Evolutionary conservation across 1,139 yeast genomes (phyloP).

Genomic region (Geotrichum bryndzae): DNA sequence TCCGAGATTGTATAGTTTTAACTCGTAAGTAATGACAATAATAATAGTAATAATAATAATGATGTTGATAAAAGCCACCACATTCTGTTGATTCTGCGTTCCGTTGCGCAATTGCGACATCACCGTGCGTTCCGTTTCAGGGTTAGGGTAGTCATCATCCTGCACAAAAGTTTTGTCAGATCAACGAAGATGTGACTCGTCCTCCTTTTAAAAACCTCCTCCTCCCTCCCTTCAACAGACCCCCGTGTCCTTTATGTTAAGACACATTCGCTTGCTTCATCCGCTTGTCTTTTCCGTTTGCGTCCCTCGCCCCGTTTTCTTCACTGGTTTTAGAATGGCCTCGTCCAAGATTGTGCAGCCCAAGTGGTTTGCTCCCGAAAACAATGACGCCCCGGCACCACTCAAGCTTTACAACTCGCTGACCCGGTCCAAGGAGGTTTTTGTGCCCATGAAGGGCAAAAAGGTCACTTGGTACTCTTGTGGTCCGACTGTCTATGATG

Average conservation of each 20-base stretch:
- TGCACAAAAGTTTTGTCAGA: neutral
- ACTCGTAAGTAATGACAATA: too few species aligned
- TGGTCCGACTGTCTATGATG: slow-evolving; percentile 98
- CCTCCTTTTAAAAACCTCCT: neutral
- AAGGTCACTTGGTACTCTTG: slow-evolving; percentile 93
- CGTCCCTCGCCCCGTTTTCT: neutral
- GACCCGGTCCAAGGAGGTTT: slow-evolving; percentile 73
- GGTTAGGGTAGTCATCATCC: neutral
- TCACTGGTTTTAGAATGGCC: neutral
- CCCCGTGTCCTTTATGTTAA: slow-evolving; percentile 1
- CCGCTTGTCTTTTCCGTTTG: neutral
- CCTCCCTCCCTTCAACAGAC: neutral
- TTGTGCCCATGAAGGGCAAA: slow-evolving; percentile 54
- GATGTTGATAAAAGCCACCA: neutral
- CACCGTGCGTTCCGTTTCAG: neutral
- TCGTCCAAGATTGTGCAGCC: slow-evolving; percentile 34
- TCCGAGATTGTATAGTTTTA: too few species aligned
- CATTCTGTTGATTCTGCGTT: neutral
- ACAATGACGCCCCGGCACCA: slow-evolving; percentile 23
- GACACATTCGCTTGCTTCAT: neutral
- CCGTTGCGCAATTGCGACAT: neutral
- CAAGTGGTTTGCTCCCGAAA: slow-evolving; percentile 39
- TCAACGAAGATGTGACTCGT: neutral
- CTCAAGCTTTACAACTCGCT: slow-evolving; percentile 69
- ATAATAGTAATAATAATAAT: too few species aligned